These are phyloP conservation scores for Diaporthe sp. DNA, from an alignment of 2,329 filamentous ascomycete genomes.

Conservation along the genomic window DNA sequence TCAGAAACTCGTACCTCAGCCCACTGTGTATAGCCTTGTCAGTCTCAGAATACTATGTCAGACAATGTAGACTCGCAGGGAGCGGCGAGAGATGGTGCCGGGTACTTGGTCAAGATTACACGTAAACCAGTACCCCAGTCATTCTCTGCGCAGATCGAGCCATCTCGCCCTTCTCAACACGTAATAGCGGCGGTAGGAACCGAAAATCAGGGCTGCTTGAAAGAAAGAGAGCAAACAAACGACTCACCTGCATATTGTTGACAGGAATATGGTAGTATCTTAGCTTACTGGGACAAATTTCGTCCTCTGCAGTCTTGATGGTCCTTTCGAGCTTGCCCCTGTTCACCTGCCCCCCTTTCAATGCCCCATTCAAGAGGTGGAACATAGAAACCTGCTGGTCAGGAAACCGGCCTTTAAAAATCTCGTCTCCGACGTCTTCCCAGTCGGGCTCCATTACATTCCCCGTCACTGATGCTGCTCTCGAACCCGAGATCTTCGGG, in stretches of 20 bases:
- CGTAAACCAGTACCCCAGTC: neutral
- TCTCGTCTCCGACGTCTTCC: slow-evolving; percentile 22
- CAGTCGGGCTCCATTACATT: slow-evolving; percentile 23
- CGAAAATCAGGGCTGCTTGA: too few relatives aligned
- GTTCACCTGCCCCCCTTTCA: neutral
- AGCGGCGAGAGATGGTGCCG: neutral
- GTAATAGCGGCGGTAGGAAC: rapidly evolving
- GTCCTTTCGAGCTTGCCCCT: slow-evolving; percentile 7
- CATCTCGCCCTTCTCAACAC: neutral
- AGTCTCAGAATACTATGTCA: neutral
- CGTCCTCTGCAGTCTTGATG: neutral
- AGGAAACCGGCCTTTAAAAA: slow-evolving; percentile 30
- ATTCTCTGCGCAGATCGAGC: neutral
- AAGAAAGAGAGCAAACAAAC: neutral
- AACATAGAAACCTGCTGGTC: slow-evolving; percentile 33
- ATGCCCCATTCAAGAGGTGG: slow-evolving; percentile 12
- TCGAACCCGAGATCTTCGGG: neutral
- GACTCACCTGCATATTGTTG: slow-evolving; percentile 41
- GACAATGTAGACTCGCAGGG: neutral
- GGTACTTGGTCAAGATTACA: neutral
- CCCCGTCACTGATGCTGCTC: neutral
- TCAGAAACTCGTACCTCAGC: slow-evolving; percentile 42
- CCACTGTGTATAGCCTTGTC: slow-evolving; percentile 42
- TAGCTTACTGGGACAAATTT: slow-evolving; percentile 13
- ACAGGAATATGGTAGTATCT: slow-evolving; percentile 40